Conservation (phyloP, 1,139 yeast species). For the Saccharomyces hybrid region DNA sequence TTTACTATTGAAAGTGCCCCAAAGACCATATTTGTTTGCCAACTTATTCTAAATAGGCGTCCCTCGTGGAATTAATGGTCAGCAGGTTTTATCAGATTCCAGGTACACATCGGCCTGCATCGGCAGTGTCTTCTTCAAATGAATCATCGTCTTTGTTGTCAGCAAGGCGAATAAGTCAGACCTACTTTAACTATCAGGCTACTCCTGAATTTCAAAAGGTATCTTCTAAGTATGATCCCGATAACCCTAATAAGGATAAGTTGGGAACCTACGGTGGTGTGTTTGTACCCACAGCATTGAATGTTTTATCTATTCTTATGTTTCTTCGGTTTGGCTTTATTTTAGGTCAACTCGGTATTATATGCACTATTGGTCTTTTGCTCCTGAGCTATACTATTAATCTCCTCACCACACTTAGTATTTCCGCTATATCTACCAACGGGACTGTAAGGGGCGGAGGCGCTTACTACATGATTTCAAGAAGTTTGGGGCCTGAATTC, state of each 20-base stretch:
- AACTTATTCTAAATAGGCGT: neutral
- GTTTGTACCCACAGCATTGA: constrained; percentile 65
- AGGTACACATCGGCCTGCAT: constrained; percentile 28
- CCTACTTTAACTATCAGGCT: constrained; percentile 26
- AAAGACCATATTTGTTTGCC: neutral
- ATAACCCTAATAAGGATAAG: constrained; percentile 36
- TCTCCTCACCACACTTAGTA: constrained; percentile 60
- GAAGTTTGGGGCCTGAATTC: constrained; percentile 75
- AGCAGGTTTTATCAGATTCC: constrained; percentile 27
- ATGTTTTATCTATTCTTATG: constrained; percentile 71
- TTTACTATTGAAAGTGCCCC: neutral
- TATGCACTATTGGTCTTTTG: constrained; percentile 52
- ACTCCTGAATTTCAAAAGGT: constrained; percentile 21
- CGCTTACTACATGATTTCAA: constrained; percentile 72
- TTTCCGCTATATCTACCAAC: constrained; percentile 73
- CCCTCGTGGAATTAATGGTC: neutral
- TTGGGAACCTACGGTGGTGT: constrained; percentile 76
- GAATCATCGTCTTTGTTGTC: constrained; percentile 24
- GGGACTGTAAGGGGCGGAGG: constrained; percentile 87
- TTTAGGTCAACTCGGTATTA: constrained; percentile 67
- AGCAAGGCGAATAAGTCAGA: constrained; percentile 8
- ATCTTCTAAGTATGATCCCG: constrained; percentile 29
- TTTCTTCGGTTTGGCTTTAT: constrained; percentile 73
- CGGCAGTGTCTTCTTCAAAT: constrained; percentile 5
- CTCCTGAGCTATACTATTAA: constrained; percentile 58